Percentiles rank a stretch among this genome's conserved stretches.
Conservation (phyloP, 176 grass and related monocot genomes). For the Carex pumila region DNA sequence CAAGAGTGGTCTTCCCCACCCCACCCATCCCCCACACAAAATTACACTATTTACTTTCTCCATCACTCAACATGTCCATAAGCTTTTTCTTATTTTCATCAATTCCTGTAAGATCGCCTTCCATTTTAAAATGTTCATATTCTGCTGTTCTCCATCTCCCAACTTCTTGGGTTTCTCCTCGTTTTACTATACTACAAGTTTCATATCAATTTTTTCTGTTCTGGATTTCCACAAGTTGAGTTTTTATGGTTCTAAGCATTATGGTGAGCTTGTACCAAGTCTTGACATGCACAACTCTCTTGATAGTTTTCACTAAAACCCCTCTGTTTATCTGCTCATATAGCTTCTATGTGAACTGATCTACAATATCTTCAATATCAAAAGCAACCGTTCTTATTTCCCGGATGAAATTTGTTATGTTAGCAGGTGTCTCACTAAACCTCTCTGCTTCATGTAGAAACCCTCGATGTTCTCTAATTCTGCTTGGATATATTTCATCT, state of each 20-base stretch:
- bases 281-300: not conserved
- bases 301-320: not conserved
- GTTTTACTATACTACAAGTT: not conserved
- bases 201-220: not conserved
- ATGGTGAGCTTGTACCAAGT: not conserved
- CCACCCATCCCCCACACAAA: not conserved
- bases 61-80: not conserved
- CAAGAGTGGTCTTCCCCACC: not conserved
- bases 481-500: not conserved
- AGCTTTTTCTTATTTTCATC: not conserved
- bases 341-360: not conserved
- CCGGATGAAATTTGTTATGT: not conserved
- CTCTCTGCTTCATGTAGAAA: not conserved
- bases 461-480: not conserved
- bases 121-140: not conserved
- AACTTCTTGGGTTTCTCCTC: not conserved
- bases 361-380: not conserved
- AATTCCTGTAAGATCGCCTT: not conserved
- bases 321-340: not conserved
- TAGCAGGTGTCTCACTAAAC: not conserved
- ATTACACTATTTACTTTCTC: not conserved
- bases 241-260: not conserved
- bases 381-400: not conserved
- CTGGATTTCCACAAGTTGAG: not conserved
- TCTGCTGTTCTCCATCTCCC: not conserved